A percentile compares a stretch with the other conserved stretches of the same genome.
Conservation (phyloP, 2,329 filamentous ascomycete species). For the Pseudogymnoascus sp. region DNA sequence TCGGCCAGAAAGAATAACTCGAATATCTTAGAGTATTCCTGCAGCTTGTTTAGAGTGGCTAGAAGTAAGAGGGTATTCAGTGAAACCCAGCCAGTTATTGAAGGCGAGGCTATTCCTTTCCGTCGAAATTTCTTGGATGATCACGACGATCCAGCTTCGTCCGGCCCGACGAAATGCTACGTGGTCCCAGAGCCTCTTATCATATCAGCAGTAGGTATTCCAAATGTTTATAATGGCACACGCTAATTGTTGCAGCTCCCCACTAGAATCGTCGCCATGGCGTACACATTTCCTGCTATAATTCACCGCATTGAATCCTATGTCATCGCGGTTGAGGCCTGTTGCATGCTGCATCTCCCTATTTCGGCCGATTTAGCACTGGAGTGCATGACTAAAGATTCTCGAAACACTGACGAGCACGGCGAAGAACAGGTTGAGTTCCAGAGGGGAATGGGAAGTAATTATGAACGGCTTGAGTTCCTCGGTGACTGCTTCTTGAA, state of each 20-base stretch:
- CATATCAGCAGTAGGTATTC: slow-evolving; percentile 60
- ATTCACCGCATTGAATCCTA: slow-evolving; percentile 76
- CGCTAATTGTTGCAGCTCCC: slow-evolving; percentile 46
- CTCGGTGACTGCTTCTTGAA: slow-evolving; percentile 91
- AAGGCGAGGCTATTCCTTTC: slow-evolving; percentile 63
- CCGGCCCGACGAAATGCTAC: slow-evolving; percentile 42
- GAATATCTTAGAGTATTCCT: slow-evolving; percentile 75
- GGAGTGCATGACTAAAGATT: slow-evolving; percentile 88
- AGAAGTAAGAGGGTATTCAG: slow-evolving; percentile 45
- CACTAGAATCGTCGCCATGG: slow-evolving; percentile 59
- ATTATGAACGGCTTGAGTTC: slow-evolving; percentile 92
- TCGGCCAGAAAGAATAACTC: slow-evolving; percentile 35
- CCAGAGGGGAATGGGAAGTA: slow-evolving; percentile 79
- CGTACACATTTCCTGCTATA: slow-evolving; percentile 70
- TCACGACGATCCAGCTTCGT: slow-evolving; percentile 34
- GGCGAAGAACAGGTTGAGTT: slow-evolving; percentile 60
- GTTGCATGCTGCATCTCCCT: slow-evolving; percentile 51
- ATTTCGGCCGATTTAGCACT: slow-evolving; percentile 64
- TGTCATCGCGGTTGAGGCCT: slow-evolving; percentile 71
- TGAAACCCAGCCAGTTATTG: slow-evolving; percentile 69
- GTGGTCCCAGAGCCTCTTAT: slow-evolving; percentile 68
- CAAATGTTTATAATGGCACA: not conserved
- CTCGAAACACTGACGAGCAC: slow-evolving; percentile 71
- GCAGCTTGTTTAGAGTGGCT: slow-evolving; percentile 62
- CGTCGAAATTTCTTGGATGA: slow-evolving; percentile 79